These are phyloP conservation scores for Ogataea salicorniae DNA, from an alignment of 805 yeast genomes.

Conservation along the genomic window DNA sequence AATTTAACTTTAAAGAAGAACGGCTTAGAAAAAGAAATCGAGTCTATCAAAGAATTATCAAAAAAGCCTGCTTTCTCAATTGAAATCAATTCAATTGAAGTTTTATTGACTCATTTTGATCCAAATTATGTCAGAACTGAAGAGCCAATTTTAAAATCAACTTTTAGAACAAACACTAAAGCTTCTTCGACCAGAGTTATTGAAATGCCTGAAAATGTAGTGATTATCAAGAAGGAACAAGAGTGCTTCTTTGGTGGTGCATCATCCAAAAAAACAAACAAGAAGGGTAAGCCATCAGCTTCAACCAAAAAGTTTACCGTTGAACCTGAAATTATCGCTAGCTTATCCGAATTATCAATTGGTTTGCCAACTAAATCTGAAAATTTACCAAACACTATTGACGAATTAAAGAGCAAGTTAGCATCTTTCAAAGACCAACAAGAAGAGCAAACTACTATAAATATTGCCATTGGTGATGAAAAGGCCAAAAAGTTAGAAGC, in stretches of 20 bases:
- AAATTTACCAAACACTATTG: slow-evolving; percentile 61
- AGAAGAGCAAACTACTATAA: slow-evolving; percentile 73
- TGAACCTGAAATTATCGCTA: slow-evolving; percentile 74
- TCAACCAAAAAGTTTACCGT: slow-evolving; percentile 53
- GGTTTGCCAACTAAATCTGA: slow-evolving; percentile 73
- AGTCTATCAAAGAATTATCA: slow-evolving; percentile 66
- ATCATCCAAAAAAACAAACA: slow-evolving; percentile 35
- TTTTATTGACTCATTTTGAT: slow-evolving; percentile 68
- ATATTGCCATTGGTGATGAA: slow-evolving; percentile 38
- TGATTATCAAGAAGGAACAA: slow-evolving; percentile 57
- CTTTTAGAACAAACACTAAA: slow-evolving; percentile 11
- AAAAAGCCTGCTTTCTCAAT: slow-evolving; percentile 73
- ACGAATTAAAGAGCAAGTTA: slow-evolving; percentile 67
- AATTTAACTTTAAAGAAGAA: slow-evolving; percentile 47
- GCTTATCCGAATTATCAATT: slow-evolving; percentile 70
- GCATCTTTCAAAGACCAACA: slow-evolving; percentile 64
- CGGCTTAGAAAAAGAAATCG: slow-evolving; percentile 53
- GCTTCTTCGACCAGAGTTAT: slow-evolving; percentile 39
- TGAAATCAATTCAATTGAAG: slow-evolving; percentile 74
- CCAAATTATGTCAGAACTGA: slow-evolving; percentile 66
- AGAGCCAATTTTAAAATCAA: slow-evolving; percentile 12
- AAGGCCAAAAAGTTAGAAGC: slow-evolving; percentile 4
- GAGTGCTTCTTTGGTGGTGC: slow-evolving; percentile 53
- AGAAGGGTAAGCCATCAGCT: slow-evolving; percentile 45
- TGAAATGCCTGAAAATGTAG: slow-evolving; percentile 60